Evolutionary conservation across 345 rosid genomes (phyloP), one percentile per base, ranked within the genome.

Genomic region (Citropsis articulata): DNA sequence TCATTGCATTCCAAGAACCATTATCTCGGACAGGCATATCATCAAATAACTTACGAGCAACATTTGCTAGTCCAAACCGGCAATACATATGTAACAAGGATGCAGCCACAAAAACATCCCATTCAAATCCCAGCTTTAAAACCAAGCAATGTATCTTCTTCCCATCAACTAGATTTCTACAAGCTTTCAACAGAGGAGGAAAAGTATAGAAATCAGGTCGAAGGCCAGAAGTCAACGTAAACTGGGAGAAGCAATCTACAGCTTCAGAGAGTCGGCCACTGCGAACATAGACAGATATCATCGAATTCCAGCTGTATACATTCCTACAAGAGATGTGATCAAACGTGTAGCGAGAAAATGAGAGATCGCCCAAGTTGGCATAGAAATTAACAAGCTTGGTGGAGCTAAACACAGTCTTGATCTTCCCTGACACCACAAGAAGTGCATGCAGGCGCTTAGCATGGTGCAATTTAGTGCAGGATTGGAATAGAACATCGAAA

Each of bases 1-100:
- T 86, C 89, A 90, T 88, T 9, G 91, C 90, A 83, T 90, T 88
- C 93, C 92, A 90, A 53, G 86, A 83, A 74, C 87, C 90, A 78
- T 83, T 72, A 75, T 88, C 93, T 78, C 85, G 72, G 10, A 80
- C 2, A 0, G 90, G 92, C 89, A 90, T 84, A 19, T 82, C 82
- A 83, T 90, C 81, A 72, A 89, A 90, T 77, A 89, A 53, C 28
- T 61, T 82, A 0, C 85, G 80, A 28, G 92, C 90, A 78, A 50
- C 72, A 25, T 53, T 74, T 16, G 86, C 79, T 0, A 69, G 18
- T 66, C 89, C 81, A 70, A 81, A 87, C 64, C 88, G 80, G 19
- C 85, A 80, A 77, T 89, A 89, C 86, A 89, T 77, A 83, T 89
- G 88, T 36, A 90, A 67, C 85, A 89, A 83, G 8, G 92, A 86